Conservation (phyloP, 495 filamentous ascomycete genomes). For the Pyronema domesticum region DNA sequence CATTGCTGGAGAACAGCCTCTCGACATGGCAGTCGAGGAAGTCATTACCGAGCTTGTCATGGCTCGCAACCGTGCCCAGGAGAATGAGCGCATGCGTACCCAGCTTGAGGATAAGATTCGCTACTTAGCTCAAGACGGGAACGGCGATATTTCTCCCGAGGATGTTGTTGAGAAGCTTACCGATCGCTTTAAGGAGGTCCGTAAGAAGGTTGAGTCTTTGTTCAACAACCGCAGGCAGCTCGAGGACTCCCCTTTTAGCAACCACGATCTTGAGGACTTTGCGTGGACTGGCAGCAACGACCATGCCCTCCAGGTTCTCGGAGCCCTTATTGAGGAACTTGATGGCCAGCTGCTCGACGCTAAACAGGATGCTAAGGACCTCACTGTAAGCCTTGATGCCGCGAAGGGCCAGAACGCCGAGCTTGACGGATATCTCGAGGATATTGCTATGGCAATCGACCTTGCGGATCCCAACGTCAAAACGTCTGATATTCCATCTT, state of each 20-base stretch:
- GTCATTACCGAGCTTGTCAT: slow-evolving; percentile 21
- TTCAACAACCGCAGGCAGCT: slow-evolving; percentile 4
- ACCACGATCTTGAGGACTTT: slow-evolving; percentile 14
- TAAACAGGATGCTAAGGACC: background rate
- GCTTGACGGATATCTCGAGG: slow-evolving; percentile 12
- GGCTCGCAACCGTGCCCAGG: slow-evolving; percentile 21
- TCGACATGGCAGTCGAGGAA: slow-evolving; percentile 24
- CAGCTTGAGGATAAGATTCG: slow-evolving; percentile 19
- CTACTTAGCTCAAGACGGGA: slow-evolving; percentile 11
- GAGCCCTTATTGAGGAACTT: slow-evolving; percentile 10
- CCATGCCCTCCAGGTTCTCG: slow-evolving; percentile 10
- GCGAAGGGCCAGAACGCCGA: background rate
- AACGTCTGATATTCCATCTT: background rate
- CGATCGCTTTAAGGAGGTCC: slow-evolving; percentile 19
- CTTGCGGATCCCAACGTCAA: background rate
- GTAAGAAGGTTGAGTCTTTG: slow-evolving; percentile 12
- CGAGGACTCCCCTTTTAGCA: slow-evolving; percentile 10
- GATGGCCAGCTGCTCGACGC: slow-evolving; percentile 10
- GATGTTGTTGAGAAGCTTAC: slow-evolving; percentile 19
- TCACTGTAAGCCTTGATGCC: slow-evolving; percentile 8
- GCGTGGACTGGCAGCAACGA: slow-evolving; percentile 21
- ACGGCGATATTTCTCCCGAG: slow-evolving; percentile 12
- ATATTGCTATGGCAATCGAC: slow-evolving; percentile 10
- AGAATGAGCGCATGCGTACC: slow-evolving; percentile 12
- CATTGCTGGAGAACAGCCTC: slow-evolving; percentile 15